A percentile compares a stretch with the other conserved stretches of the same genome.
Conservation (phyloP, 1,284 basidiomycete genomes). For the Irpex sp. region DNA sequence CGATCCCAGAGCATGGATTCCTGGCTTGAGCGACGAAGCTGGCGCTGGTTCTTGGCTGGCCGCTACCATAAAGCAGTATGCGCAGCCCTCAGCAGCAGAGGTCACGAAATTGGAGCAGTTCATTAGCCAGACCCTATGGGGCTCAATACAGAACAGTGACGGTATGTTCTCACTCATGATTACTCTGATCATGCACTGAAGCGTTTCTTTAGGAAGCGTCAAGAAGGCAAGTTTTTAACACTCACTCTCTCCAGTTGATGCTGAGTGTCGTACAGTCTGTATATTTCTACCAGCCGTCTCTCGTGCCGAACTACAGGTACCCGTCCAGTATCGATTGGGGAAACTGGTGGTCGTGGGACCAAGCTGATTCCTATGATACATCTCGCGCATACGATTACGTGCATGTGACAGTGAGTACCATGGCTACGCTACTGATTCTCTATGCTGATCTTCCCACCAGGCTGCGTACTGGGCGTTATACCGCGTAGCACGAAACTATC, state of each 20-base stretch:
- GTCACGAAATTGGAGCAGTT: constrained; percentile 52
- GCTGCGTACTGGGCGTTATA: constrained; percentile 59
- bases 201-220: constrained; percentile 35
- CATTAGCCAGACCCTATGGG: constrained; percentile 43
- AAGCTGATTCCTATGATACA: constrained; percentile 43
- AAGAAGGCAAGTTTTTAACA: constrained; percentile 39
- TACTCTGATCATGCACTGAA: neutral
- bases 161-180: constrained; percentile 28
- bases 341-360: constrained; percentile 59
- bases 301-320: constrained; percentile 42
- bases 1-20: constrained; percentile 50
- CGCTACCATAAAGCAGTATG: constrained; percentile 35
- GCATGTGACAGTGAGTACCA: constrained; percentile 37
- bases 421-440: too few relatives aligned
- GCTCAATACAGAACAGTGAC: constrained; percentile 49
- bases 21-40: constrained; percentile 56
- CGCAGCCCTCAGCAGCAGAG: constrained; percentile 47
- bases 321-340: constrained; percentile 48
- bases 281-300: constrained; percentile 43
- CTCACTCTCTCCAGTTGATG: neutral
- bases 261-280: constrained; percentile 36
- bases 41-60: constrained; percentile 59
- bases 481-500: constrained; percentile 57
- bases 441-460: constrained; percentile 2
- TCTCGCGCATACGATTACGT: constrained; percentile 61